Percentiles rank a stretch among this genome's conserved stretches.
These are phyloP conservation scores for Penicillium fimorum DNA, from an alignment of 495 filamentous ascomycete genomes.

Conservation along the genomic window DNA sequence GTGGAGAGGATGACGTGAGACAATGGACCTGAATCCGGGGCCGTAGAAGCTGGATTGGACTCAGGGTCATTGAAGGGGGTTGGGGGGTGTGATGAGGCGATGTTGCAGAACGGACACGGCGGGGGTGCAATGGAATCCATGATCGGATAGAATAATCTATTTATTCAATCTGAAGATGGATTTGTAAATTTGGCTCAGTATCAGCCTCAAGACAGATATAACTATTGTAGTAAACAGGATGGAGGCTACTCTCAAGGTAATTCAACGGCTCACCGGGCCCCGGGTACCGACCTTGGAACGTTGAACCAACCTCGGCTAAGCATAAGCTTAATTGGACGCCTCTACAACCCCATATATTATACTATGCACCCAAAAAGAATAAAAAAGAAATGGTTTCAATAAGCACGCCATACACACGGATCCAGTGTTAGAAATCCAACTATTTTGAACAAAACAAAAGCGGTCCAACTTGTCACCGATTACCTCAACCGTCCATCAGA, in stretches of 20 bases:
- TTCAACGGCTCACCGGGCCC: not conserved
- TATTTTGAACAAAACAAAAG: slow-evolving; percentile 23
- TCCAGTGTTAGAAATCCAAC: slow-evolving; percentile 20
- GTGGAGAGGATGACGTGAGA: slow-evolving; percentile 75
- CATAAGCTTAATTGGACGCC: slow-evolving; percentile 7
- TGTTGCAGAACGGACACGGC: slow-evolving; percentile 43
- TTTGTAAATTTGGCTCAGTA: not conserved
- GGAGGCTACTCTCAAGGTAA: not conserved
- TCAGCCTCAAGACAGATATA: not conserved
- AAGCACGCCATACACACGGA: slow-evolving; percentile 19
- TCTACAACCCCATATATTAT: not conserved
- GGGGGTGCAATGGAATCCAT: slow-evolving; percentile 9
- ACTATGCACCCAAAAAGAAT: slow-evolving; percentile 1
- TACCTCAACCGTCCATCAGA: slow-evolving; percentile 18
- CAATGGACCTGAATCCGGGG: slow-evolving; percentile 28
- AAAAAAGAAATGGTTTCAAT: slow-evolving; percentile 11
- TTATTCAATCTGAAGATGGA: not conserved
- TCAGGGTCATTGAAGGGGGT: slow-evolving; percentile 23
- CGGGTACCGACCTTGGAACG: not conserved
- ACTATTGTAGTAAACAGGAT: not conserved
- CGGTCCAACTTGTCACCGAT: slow-evolving; percentile 16
- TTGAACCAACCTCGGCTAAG: slow-evolving; percentile 12
- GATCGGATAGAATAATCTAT: not conserved
- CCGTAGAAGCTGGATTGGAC: slow-evolving; percentile 1
- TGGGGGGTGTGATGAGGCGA: slow-evolving; percentile 44